Percentiles rank a stretch among this genome's conserved stretches.
Conservation (phyloP, 2,329 filamentous ascomycete species). For the Venturiaceae sp. region DNA sequence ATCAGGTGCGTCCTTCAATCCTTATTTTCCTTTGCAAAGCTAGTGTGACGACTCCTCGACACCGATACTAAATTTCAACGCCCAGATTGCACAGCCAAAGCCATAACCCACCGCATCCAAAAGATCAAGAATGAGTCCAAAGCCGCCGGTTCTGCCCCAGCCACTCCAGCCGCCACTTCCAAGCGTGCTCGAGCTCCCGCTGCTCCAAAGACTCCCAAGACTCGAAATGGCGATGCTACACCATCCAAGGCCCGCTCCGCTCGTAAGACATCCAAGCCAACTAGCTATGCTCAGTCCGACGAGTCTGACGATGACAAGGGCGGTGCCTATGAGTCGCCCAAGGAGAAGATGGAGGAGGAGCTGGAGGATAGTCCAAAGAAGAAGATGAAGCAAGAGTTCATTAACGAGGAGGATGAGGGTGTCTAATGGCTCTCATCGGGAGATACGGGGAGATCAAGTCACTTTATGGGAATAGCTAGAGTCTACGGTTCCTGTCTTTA, state of each 20-base stretch:
- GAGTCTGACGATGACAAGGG: no score
- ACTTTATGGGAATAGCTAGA: no score
- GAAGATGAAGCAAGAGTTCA: not conserved
- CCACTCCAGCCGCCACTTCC: not conserved
- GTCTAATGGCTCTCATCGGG: no score
- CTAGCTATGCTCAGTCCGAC: not conserved
- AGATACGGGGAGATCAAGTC: no score
- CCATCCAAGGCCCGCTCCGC: not conserved
- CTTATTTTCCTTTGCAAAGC: not conserved
- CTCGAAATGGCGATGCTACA: no score
- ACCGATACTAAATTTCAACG: not conserved
- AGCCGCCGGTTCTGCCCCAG: not conserved
- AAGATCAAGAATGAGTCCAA: conserved; percentile 8
- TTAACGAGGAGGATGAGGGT: not conserved
- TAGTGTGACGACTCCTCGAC: no score
- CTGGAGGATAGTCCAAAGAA: not conserved
- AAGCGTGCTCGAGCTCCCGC: not conserved
- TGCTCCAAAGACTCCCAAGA: not conserved
- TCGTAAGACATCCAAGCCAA: not conserved
- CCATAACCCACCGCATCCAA: conserved; percentile 9
- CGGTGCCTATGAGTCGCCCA: no score
- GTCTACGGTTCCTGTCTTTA: no score
- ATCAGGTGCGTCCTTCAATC: not conserved
- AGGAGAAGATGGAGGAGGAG: not conserved
- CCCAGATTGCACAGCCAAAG: conserved; percentile 11